These are phyloP conservation scores for Aegilops speltoides DNA, from an alignment of 176 grass and related monocot genomes.

Conservation along the genomic window DNA sequence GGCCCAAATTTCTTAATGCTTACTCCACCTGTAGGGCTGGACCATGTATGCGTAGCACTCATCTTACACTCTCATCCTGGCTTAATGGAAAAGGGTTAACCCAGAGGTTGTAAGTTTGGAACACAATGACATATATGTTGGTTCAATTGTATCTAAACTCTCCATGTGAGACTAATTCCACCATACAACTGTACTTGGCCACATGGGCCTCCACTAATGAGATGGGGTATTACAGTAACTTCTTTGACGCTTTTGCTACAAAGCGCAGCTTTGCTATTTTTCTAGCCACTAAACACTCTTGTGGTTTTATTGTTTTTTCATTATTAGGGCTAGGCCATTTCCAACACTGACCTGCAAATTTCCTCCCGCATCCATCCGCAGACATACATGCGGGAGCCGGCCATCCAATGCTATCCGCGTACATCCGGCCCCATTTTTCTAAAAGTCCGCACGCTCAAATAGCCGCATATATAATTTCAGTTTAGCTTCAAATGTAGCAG, in stretches of 20 bases:
- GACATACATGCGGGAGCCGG: too few species aligned
- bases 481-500: too few species aligned
- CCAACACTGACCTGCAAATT: too few species aligned
- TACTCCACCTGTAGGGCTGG: background rate
- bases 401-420: too few species aligned
- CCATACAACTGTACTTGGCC: background rate
- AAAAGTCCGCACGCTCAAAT: too few species aligned
- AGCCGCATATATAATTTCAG: too few species aligned
- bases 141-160: background rate
- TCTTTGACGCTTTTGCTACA: background rate
- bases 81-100: background rate
- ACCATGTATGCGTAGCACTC: background rate
- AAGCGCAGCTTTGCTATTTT: background rate
- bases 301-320: background rate
- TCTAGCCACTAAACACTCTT: background rate
- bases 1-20: background rate
- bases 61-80: background rate
- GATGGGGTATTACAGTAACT: background rate
- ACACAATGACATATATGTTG: background rate
- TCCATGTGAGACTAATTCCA: background rate
- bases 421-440: too few species aligned
- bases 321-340: too few species aligned
- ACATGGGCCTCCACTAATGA: background rate
- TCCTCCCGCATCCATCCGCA: too few species aligned
- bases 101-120: background rate